These are phyloP conservation scores for Cercospora brassicicola DNA, from an alignment of 2,329 filamentous ascomycete genomes.

Conservation along the genomic window DNA sequence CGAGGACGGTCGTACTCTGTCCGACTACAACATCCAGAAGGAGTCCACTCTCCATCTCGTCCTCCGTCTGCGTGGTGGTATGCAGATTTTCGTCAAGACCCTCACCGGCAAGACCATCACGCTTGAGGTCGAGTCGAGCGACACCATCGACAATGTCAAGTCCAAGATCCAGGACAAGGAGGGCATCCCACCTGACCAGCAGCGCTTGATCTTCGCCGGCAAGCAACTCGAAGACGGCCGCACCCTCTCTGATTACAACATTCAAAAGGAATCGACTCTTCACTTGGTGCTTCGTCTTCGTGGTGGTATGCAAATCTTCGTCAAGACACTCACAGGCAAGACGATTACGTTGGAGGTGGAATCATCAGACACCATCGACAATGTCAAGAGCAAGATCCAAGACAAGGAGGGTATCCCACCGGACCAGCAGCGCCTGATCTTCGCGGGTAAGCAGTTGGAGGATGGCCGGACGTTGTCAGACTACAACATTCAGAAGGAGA, in stretches of 20 bases:
- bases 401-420: slow-evolving; percentile 99
- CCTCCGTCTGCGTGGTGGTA: slow-evolving; percentile 60
- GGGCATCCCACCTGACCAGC: slow-evolving; percentile 95
- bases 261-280: slow-evolving; percentile 99
- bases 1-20: slow-evolving; percentile 86
- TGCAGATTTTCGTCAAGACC: slow-evolving; percentile 98
- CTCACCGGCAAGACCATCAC: slow-evolving; percentile 99
- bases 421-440: slow-evolving; percentile 99
- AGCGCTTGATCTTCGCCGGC: slow-evolving; percentile 97
- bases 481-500: slow-evolving; percentile 99
- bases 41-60: slow-evolving; percentile 67
- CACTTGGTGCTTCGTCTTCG: slow-evolving; percentile 98
- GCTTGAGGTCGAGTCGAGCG: slow-evolving; percentile 96
- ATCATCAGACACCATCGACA: slow-evolving; percentile 99
- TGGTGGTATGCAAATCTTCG: slow-evolving; percentile 63
- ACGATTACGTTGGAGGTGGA: slow-evolving; percentile 99
- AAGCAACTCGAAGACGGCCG: slow-evolving; percentile 99
- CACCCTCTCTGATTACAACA: slow-evolving; percentile 97
- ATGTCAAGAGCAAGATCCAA: slow-evolving; percentile 97
- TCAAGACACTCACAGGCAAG: slow-evolving; percentile 97
- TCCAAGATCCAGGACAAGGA: slow-evolving; percentile 99
- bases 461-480: slow-evolving; percentile 98
- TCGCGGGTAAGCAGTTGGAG: slow-evolving; percentile 99
- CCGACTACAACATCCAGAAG: slow-evolving; percentile 90
- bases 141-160: slow-evolving; percentile 99